A percentile compares a stretch with the other conserved stretches of the same genome.
These are phyloP conservation scores for Cicer arietinum DNA, from an alignment of 306 rosid genomes.

Conservation along the genomic window DNA sequence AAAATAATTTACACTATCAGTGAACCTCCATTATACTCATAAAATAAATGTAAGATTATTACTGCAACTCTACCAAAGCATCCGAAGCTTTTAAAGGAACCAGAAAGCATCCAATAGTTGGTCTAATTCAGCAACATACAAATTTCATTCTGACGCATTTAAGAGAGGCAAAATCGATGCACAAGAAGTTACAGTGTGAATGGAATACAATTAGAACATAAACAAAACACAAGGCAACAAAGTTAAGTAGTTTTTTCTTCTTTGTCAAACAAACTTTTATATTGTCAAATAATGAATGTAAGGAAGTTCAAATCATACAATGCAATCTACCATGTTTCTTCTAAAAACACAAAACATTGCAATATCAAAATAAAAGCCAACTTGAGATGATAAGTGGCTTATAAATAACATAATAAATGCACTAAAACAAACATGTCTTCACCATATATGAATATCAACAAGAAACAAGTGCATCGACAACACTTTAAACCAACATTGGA, in stretches of 20 bases:
- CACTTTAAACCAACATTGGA: constrained; percentile 20
- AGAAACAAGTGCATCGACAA: constrained; percentile 14
- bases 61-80: constrained; percentile 24
- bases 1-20: too few relatives aligned
- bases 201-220: neutral
- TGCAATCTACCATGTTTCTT: constrained; percentile 31
- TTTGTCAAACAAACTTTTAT: constrained; percentile 30
- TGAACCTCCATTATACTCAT: neutral
- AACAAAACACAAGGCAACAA: constrained; percentile 25
- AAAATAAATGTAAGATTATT: constrained; percentile 25
- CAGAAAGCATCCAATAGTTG: constrained; percentile 8
- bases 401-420: constrained; percentile 29
- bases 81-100: constrained; percentile 19
- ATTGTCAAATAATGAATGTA: neutral
- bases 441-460: constrained; percentile 27
- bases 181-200: constrained; percentile 4
- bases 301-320: constrained; percentile 30
- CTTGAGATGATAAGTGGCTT: constrained; percentile 3
- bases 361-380: constrained; percentile 19
- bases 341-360: constrained; percentile 33
- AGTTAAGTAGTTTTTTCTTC: constrained; percentile 23
- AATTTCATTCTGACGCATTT: neutral
- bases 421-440: constrained; percentile 10
- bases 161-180: neutral
- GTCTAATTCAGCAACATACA: constrained; percentile 16